Base-by-base conservation (phyloP, 1,284 basidiomycete species). In the Pyrrhoderma lamaoense region DNA sequence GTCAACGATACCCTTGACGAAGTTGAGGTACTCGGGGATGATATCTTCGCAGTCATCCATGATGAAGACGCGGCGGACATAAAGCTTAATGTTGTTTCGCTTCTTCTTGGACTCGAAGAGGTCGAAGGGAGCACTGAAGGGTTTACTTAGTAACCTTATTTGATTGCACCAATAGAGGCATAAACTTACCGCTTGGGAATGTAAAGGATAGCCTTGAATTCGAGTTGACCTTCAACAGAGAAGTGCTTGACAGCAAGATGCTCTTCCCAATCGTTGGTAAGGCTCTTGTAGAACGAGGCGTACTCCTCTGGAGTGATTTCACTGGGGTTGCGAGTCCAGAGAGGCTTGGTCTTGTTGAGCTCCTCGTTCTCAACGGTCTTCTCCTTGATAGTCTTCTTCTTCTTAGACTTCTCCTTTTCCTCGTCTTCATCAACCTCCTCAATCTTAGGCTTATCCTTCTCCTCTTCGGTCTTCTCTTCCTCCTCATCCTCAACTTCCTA, bases 71-170 rank as follows among this genome's bases (percentile, higher is more conserved):
- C 96, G 93, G 76, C 96, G 93, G 63, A 99, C 96, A 71, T 99
- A 99, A 70, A 99, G 93, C 79, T 99, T 99, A 82, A 99, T 98
- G 89, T 98, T 99, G 84, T 98, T 98, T 67, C 95, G 91, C 85
- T 99, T 99, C 90, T 99, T 99, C 89, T 99, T 99, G 61, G 89
- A 91, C 80, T 99, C 96, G 74, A 99, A 99, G 70, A 99, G 86
- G 67, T 99, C 96, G 71, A 99, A 99, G 52, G 95, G 93, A 42
- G 93, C 93, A 58, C 91, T 92, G 51, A 49, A 40, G 54, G 18
- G n/a, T n/a, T 18, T 7, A 7, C 45, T 65, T 44, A 68, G 51
- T 37, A 39, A 34, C 11, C 16, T 0, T 51, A 18, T 5, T 5
- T 31, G 5, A 31, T 27, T 19, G 23, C 38, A 52, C 7, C 16